Base-by-base conservation (phyloP, 148 eudicot species). In the Amaranthus palmeri region DNA sequence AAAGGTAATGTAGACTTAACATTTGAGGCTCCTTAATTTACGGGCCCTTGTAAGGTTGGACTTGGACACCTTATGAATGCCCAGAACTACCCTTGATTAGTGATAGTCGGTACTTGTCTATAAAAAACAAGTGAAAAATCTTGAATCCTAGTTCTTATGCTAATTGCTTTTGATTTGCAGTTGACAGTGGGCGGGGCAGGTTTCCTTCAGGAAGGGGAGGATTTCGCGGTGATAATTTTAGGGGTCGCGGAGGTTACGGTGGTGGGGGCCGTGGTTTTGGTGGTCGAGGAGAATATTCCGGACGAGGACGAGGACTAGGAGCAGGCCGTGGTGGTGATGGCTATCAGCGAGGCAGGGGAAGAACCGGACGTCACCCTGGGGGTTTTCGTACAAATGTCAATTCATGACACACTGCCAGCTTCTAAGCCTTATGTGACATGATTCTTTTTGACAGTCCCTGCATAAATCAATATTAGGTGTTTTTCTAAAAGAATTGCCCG, bases 261-360 rank as follows among this genome's bases (percentile, higher is more conserved):
- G 65, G 77, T 3, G 83, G 55, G 4, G 55, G 85, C 13, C 84
- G 83, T 49, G 81, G 84, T 52, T 88, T 79, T 61, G 78, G 80
- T 53, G 80, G 75, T 47, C 84, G 81, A 45, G 82, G 85, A 36
- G 85, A 88, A 36, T 86, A 75, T 79, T 72, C 79, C 49, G 73
- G 79, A 42, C 77, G 79, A 42, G 86, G 82, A 40, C 65, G 79
- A 61, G 79, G 77, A 52, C 82, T 25, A 25, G 36, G 76, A 52
- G 71, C 85, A 60, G 85, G 91, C 2, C 85, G 83, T 2, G 76
- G 74, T 54, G 81, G 76, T 50, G 88, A 80, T 36, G 70, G 73
- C 65, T 84, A 84, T 72, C 84, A 83, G 45, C 84, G 78, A 76
- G 88, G 93, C 58, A 70, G 90, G 62, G 84, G 89, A 42, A 76